Evolutionary conservation across 139 green algal species (phyloP).

Genomic region (Spirogloea muscicola): DNA sequence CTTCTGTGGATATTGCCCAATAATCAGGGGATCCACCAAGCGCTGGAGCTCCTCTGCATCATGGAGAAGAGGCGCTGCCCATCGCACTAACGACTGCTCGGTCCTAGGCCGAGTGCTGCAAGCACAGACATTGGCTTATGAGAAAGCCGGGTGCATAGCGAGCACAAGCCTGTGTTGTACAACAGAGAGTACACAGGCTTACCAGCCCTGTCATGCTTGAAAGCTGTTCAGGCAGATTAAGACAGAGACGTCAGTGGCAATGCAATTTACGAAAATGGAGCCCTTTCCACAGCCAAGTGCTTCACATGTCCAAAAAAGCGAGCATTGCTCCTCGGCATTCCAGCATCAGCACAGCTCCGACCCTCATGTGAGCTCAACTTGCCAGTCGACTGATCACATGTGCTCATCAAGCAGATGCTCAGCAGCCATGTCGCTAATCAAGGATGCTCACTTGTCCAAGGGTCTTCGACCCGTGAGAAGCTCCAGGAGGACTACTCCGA

Average conservation of each 20-base stretch:
- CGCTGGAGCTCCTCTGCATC: conserved; percentile 3
- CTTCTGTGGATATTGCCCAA: background rate
- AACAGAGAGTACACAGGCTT: background rate
- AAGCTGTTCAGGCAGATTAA: background rate
- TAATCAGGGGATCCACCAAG: conserved; percentile 24
- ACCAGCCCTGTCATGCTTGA: background rate
- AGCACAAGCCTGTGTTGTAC: background rate
- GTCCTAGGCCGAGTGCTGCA: conserved; percentile 9
- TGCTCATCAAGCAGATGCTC: background rate
- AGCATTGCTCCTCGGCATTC: background rate
- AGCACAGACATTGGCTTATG: background rate
- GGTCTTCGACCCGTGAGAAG: conserved; percentile 22
- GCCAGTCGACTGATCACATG: background rate
- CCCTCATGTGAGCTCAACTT: background rate
- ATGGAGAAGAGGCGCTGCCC: conserved; percentile 37
- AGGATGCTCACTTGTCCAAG: background rate
- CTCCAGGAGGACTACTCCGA: conserved; percentile 40
- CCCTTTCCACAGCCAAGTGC: background rate
- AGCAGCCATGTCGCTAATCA: background rate
- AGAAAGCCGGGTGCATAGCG: background rate
- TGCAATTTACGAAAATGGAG: background rate
- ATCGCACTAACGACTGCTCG: conserved; percentile 30
- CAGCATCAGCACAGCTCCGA: background rate
- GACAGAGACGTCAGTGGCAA: background rate
- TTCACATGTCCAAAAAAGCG: conserved; percentile 11